Conservation (phyloP, 2,329 filamentous ascomycete species). For the Colletotrichum zoysiae region DNA sequence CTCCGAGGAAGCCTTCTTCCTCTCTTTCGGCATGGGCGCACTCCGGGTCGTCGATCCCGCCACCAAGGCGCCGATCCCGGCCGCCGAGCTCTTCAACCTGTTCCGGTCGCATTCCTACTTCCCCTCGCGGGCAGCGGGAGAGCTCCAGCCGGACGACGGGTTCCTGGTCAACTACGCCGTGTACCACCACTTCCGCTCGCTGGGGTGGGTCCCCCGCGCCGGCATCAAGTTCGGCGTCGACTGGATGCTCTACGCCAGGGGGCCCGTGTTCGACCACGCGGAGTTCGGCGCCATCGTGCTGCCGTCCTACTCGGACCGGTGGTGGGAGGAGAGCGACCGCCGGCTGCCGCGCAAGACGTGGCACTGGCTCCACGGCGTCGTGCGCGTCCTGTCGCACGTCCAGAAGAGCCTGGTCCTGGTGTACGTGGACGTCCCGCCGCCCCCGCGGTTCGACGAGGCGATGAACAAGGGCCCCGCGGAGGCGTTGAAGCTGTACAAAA, state of each 20-base stretch:
- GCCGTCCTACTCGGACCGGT: constrained; percentile 81
- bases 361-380: constrained; percentile 90
- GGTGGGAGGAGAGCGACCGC: constrained; percentile 75
- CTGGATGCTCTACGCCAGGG: constrained; percentile 92
- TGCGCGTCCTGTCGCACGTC: constrained; percentile 89
- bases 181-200: constrained; percentile 95
- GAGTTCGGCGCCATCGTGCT: constrained; percentile 91
- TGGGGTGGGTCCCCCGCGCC: constrained; percentile 93
- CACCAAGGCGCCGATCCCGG: constrained; percentile 61
- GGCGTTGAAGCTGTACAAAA: constrained; percentile 76
- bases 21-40: constrained; percentile 83
- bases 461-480: constrained; percentile 66
- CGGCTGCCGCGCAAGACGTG: constrained; percentile 68
- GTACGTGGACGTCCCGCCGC: constrained; percentile 91
- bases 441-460: constrained; percentile 61
- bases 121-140: constrained; percentile 63
- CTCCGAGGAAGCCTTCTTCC: constrained; percentile 91
- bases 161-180: constrained; percentile 90
- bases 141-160: constrained; percentile 78
- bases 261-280: constrained; percentile 93
- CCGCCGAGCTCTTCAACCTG: constrained; percentile 71
- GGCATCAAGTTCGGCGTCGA: constrained; percentile 97
- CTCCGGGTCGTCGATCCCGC: constrained; percentile 71
- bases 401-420: constrained; percentile 89
- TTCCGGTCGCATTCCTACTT: constrained; percentile 80